Evolutionary conservation across 2,329 filamentous ascomycete genomes (phyloP).

Genomic region (Leptographium lundbergii): DNA sequence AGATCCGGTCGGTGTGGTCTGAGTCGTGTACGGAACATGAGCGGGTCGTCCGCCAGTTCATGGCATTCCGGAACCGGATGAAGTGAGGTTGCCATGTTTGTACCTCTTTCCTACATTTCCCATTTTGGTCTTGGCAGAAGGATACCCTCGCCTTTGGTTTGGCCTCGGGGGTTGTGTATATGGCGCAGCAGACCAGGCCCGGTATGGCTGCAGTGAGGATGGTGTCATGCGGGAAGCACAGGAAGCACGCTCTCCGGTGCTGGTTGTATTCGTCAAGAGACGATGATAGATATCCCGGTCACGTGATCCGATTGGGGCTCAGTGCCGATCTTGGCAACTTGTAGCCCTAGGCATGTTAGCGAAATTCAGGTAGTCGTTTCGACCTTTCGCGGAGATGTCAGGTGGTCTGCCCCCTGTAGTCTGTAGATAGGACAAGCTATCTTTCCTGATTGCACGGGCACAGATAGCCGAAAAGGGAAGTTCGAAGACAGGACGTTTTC

Average conservation of each 20-base stretch:
- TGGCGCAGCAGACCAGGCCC: not conserved
- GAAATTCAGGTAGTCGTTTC: too few relatives aligned
- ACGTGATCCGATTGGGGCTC: too few relatives aligned
- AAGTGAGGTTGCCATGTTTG: conserved; percentile 19
- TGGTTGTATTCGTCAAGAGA: not conserved
- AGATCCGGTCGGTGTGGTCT: conserved; percentile 48
- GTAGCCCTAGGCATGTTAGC: too few relatives aligned
- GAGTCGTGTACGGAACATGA: conserved; percentile 48
- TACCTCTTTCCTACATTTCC: not conserved
- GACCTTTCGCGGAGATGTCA: too few relatives aligned
- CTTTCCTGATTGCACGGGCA: too few relatives aligned
- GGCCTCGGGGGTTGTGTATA: not conserved
- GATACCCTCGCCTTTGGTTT: not conserved
- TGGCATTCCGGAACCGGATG: conserved; percentile 30
- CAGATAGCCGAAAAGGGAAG: not conserved
- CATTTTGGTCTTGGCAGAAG: not conserved
- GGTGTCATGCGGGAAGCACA: not conserved
- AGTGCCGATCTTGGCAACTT: too few relatives aligned
- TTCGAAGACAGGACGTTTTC: not conserved
- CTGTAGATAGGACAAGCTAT: too few relatives aligned
- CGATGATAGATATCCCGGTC: too few relatives aligned
- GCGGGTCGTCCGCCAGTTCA: conserved; percentile 43
- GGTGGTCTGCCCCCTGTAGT: too few relatives aligned
- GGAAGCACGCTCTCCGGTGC: not conserved
- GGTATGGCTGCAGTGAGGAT: not conserved